Evolutionary conservation across 1,284 basidiomycete species (phyloP).

Genomic region (Schizopora paradoxa): DNA sequence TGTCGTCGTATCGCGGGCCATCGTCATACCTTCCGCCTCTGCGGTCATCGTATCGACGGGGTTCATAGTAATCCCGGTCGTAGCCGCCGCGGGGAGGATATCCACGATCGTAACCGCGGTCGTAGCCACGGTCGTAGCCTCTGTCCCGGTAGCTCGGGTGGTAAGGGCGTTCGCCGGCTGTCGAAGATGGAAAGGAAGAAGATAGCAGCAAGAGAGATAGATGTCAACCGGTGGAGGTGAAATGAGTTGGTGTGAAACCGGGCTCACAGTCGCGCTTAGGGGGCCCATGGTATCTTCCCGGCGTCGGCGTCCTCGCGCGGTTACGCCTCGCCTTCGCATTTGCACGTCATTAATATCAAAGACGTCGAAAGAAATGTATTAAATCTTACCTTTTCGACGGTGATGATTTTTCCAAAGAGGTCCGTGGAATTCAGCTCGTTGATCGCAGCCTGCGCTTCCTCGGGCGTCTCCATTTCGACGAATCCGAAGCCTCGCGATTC

Average conservation of each 20-base stretch:
- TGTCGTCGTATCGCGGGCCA: slow-evolving; percentile 27
- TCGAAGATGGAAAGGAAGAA: slow-evolving; percentile 9
- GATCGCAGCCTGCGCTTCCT: slow-evolving; percentile 89
- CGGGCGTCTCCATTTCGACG: slow-evolving; percentile 86
- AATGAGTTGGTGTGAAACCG: slow-evolving; percentile 7
- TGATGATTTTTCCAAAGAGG: slow-evolving; percentile 80
- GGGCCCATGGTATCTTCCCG: slow-evolving; percentile 90
- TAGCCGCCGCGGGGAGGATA: slow-evolving; percentile 17
- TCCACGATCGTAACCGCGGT: slow-evolving; percentile 32
- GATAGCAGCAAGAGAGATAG: not conserved
- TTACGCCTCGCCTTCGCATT: slow-evolving; percentile 77
- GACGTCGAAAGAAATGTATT: slow-evolving; percentile 4
- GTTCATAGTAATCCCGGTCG: slow-evolving; percentile 28
- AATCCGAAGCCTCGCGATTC: slow-evolving; percentile 98
- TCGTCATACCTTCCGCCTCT: too few species aligned
- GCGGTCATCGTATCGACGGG: slow-evolving; percentile 29
- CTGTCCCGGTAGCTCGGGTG: slow-evolving; percentile 78
- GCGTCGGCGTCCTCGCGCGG: slow-evolving; percentile 91
- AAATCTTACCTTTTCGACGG: slow-evolving; percentile 73
- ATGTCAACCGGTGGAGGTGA: not conserved
- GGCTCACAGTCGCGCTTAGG: slow-evolving; percentile 71
- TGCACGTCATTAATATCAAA: slow-evolving; percentile 7
- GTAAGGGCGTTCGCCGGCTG: slow-evolving; percentile 65
- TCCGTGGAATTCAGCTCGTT: slow-evolving; percentile 79
- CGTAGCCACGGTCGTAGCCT: slow-evolving; percentile 59